phyloP scores from a whole-genome alignment of 306 rosid species.

The Castanospermum australe region DNA sequence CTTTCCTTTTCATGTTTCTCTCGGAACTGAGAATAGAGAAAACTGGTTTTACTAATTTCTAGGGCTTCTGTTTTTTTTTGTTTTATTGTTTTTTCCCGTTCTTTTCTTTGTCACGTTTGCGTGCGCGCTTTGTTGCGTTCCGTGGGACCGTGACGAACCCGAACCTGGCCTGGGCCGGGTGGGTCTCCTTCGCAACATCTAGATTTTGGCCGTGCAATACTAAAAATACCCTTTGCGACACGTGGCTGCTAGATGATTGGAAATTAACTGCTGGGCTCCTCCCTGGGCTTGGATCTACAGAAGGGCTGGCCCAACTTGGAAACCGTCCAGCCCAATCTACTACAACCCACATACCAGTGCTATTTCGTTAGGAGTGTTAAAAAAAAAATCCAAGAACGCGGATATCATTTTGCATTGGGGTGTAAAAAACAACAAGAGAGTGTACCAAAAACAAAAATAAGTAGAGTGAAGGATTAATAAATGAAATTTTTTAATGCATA shows the following conservation, averaged over 20 bases:
- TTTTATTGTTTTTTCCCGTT: not conserved
- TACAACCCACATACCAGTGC: too few species aligned
- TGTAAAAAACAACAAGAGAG: too few species aligned
- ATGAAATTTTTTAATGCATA: too few species aligned
- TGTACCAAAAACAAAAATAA: too few species aligned
- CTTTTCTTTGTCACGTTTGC: conserved; percentile 5
- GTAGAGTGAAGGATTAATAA: too few species aligned
- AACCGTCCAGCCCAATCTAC: too few species aligned
- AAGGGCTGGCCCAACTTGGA: too few species aligned
- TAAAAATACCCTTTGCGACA: conserved; percentile 32
- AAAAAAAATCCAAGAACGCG: too few species aligned
- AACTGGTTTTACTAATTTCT: conserved; percentile 27
- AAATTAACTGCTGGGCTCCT: too few species aligned
- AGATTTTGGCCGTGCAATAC: not conserved
- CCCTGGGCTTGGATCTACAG: too few species aligned
- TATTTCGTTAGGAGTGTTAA: too few species aligned
- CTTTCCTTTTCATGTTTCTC: not conserved
- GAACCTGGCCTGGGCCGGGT: not conserved
- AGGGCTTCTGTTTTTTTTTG: conserved; percentile 31
- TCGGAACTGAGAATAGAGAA: not conserved
- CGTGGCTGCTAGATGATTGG: conserved; percentile 3
- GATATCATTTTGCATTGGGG: too few species aligned
- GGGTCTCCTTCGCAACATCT: conserved; percentile 8
- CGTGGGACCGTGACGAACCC: conserved; percentile 24
- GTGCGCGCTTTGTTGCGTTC: not conserved